Base-by-base conservation (phyloP, 371 early-diverging fungal species). In the Syncephalastrum sp. region DNA sequence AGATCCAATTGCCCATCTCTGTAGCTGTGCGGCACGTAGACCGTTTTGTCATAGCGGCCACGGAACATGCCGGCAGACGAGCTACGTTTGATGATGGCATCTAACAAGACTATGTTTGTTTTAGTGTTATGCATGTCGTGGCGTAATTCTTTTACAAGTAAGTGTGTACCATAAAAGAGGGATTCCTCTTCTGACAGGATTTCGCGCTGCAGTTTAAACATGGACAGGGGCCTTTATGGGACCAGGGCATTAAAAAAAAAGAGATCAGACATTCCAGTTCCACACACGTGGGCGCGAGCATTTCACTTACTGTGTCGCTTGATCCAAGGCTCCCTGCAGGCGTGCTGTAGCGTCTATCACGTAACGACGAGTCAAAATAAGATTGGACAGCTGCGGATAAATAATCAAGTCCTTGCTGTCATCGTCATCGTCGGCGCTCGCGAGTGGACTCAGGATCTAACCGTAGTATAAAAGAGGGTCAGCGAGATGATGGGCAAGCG, bases 1-100 rank as follows among this genome's bases (percentile, higher is more conserved):
- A 63, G 45, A 6, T 49, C 43, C 4, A 58, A 29, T 47, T 70
- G 70, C 27, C 47, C 55, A n/a, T 65, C 70, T 16, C 65, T 66
- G 44, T 63, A 70, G 42, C 42, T 50, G 46, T 65, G 47, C 4
- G 70, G 70, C 12, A 60, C 58, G 59, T 58, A 70, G 14, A 60
- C 27, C 12, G 63, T 44, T 23, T 60, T 63, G 48, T 65, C 70
- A 13, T 63, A 55, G 19, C 69, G 53, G 12, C 65, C 65, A 10
- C 59, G 65, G 16, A 65, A 59, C 13, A 52, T 47, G 15, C 69
- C 69, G 16, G 23, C 27, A 1, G 42, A 17, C 8, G 43, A 45
- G 6, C 47, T 27, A 6, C 25, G 42, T 19, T 64, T 64, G 44
- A 42, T 38, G 24, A 64, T 42, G 21, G 42, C 41, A 5, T 59